Evolutionary conservation across 257 asterid genomes (phyloP), one percentile per base, ranked within the genome.

Genomic region (Capsicum baccatum): DNA sequence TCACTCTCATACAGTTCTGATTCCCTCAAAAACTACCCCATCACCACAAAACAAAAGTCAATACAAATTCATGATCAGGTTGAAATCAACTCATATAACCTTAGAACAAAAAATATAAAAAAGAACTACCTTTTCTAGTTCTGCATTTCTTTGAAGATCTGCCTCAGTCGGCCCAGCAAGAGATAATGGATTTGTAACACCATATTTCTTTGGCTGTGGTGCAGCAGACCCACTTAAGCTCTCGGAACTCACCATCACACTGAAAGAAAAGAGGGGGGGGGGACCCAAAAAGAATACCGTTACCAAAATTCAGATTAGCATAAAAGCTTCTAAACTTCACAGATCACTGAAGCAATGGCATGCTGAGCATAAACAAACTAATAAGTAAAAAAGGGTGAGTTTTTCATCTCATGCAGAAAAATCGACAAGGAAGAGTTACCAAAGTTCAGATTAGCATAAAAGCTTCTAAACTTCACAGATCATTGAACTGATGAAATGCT

Each of bases 81-180:
- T 68, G 33, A 68, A 68, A 68, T 68, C 50, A 79, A 80, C 50
- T 64, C 83, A 39, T 6, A 57, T 37, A 10, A 80, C 33, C 14
- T 4, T 57, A 19, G 11, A 21, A 26, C 63, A 59, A 74, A 39
- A 39, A 21, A 16, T 66, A 44, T 0, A n/a, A 11, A 10, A 21
- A 21, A 85, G 12, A 16, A 80, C 15, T 54, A 81, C 87, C 82
- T 85, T 80, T 69, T 80, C 84, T 14, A 85, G 84, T 69, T 44
- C 87, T 26, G 74, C 62, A 54, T 68, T 85, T 68, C 87, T 70
- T 14, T 85, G 84, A 57, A 67, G 76, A 85, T 85, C 87, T 35
- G 79, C 64, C 44, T 80, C 84, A 47, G 82, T 79, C 0, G 87
- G 84, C 0, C 87, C 87, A 56, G 84, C 84, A 68, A 68, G 83